Conservation (phyloP, 176 grass and related monocot species). For the Phoenix dactylifera region DNA sequence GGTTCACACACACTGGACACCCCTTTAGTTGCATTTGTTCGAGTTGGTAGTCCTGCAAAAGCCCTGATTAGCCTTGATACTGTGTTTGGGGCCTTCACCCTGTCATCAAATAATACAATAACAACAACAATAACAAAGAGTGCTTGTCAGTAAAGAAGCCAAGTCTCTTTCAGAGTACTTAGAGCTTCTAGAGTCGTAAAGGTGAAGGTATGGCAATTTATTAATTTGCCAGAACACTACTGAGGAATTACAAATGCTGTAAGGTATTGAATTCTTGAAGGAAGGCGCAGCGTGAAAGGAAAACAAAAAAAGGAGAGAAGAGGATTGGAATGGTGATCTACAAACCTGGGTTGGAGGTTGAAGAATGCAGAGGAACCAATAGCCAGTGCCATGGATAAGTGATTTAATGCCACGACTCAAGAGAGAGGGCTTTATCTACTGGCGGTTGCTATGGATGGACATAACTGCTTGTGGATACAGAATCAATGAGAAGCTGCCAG, state of each 20-base stretch:
- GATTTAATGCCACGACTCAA: not conserved
- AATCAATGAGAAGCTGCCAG: constrained; percentile 18
- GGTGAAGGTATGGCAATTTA: no score
- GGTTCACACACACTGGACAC: constrained; percentile 74
- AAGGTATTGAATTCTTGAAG: not conserved
- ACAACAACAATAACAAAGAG: no score
- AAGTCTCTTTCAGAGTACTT: no score
- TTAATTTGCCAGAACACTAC: no score
- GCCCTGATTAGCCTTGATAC: not conserved
- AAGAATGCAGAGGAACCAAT: constrained; percentile 31
- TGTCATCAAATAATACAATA: not conserved
- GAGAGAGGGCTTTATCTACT: constrained; percentile 21
- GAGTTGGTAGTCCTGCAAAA: constrained; percentile 3
- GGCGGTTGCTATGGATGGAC: constrained; percentile 17
- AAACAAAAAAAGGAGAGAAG: not conserved
- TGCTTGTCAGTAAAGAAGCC: no score
- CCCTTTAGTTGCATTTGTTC: constrained; percentile 45
- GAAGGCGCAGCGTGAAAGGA: not conserved
- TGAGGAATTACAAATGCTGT: not conserved
- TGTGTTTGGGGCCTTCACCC: constrained; percentile 10
- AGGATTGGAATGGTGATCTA: not conserved
- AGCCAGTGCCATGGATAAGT: constrained; percentile 35
- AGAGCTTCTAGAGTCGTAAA: no score
- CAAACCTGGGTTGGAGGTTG: constrained; percentile 40
- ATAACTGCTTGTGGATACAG: not conserved